Percentiles rank a stretch among this genome's conserved stretches.
Evolutionary conservation across 768 basidiomycete genomes (phyloP).

Genomic region (Omphalotus guepiniiformis): DNA sequence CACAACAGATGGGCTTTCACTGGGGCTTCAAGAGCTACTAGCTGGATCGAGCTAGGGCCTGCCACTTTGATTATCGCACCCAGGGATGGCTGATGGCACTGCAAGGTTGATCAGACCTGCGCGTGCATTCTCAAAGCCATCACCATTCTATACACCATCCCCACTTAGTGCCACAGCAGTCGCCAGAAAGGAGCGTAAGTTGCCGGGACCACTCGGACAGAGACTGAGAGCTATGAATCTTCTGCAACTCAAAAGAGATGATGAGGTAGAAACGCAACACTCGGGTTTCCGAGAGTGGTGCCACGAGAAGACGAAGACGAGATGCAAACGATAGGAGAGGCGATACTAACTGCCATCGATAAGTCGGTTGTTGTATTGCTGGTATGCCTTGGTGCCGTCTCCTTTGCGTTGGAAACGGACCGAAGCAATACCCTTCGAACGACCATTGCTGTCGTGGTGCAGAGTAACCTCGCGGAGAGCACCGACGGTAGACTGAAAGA

Average conservation of each 20-base stretch:
- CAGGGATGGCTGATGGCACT: too few species aligned
- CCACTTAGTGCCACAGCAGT: too few species aligned
- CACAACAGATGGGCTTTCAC: too few species aligned
- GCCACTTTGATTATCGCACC: too few species aligned
- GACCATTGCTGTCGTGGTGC: conserved; percentile 78
- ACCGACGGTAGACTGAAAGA: conserved; percentile 89
- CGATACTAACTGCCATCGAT: conserved; percentile 99
- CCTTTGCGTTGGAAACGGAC: conserved; percentile 84
- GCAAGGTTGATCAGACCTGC: conserved; percentile 42
- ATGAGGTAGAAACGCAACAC: conserved; percentile 7
- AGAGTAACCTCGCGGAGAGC: conserved; percentile 80
- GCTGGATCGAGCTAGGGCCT: too few species aligned
- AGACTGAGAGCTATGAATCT: conserved; percentile 43
- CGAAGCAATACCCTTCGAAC: conserved; percentile 87
- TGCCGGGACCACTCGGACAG: too few species aligned
- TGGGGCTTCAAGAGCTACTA: too few species aligned
- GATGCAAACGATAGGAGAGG: conserved; percentile 39
- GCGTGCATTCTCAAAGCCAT: too few species aligned
- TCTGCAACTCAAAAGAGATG: conserved; percentile 24
- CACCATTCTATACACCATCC: too few species aligned
- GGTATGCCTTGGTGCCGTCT: conserved; percentile 88
- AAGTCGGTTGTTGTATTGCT: conserved; percentile 96
- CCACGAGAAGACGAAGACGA: conserved; percentile 34
- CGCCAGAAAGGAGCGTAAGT: too few species aligned
- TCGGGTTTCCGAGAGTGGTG: conserved; percentile 12